Conservation (phyloP, 352 stramenopile genomes). For the Saprolegnia diclina region DNA sequence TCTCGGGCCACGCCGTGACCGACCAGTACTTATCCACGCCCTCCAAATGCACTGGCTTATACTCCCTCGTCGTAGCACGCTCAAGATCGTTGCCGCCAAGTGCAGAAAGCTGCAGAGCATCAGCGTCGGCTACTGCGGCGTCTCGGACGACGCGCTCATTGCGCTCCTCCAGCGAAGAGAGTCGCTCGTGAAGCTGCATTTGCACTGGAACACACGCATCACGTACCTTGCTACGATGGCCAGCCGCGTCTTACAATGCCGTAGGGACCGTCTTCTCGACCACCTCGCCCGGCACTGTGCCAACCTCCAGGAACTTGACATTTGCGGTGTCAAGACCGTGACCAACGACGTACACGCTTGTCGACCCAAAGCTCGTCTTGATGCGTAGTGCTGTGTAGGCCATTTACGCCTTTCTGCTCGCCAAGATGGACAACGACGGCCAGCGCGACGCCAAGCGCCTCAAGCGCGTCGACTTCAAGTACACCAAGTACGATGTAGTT, state of each 20-base stretch:
- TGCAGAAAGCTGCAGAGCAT: conserved; percentile 85
- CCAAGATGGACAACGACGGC: conserved; percentile 36
- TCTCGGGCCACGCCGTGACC: conserved; percentile 74
- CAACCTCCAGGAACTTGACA: conserved; percentile 81
- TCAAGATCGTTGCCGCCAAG: conserved; percentile 83
- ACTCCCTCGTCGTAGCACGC: conserved; percentile 42
- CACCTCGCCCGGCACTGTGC: conserved; percentile 62
- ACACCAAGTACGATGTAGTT: conserved; percentile 59
- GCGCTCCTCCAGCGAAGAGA: conserved; percentile 78
- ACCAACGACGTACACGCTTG: conserved; percentile 56
- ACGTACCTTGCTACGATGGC: conserved; percentile 47
- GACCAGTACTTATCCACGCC: conserved; percentile 51
- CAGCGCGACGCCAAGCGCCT: conserved; percentile 78
- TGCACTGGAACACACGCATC: conserved; percentile 85
- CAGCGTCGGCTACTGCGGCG: conserved; percentile 77
- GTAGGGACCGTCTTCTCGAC: conserved; percentile 72
- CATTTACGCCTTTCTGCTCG: conserved; percentile 75
- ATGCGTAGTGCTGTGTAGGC: conserved; percentile 49
- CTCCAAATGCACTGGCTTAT: not conserved
- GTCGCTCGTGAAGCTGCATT: conserved; percentile 59
- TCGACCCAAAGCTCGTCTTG: conserved; percentile 4
- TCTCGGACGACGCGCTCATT: conserved; percentile 82
- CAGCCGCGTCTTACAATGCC: not conserved
- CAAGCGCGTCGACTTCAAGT: conserved; percentile 86
- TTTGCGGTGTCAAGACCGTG: conserved; percentile 83